Percentiles rank a stretch among this genome's conserved stretches.
These are phyloP conservation scores for Rusavskia elegans DNA, from an alignment of 495 filamentous ascomycete genomes.

Conservation along the genomic window DNA sequence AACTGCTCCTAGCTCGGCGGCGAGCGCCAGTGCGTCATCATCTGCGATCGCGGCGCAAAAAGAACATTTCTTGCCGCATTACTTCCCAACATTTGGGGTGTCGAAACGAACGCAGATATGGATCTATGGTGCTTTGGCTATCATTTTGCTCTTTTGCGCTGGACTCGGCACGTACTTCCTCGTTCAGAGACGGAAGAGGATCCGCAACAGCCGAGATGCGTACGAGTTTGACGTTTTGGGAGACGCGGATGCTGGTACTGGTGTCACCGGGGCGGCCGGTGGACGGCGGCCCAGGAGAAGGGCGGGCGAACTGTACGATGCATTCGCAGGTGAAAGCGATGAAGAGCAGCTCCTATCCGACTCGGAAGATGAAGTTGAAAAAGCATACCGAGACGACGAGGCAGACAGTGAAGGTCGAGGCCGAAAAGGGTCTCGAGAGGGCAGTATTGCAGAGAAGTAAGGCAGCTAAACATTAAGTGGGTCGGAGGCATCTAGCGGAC, in stretches of 20 bases:
- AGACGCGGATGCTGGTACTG: constrained; percentile 59
- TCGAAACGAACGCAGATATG: constrained; percentile 80
- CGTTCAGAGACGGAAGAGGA: constrained; percentile 58
- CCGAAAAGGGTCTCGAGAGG: background rate
- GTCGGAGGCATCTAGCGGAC: background rate
- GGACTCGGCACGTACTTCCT: constrained; percentile 68
- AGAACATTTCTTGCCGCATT: constrained; percentile 63
- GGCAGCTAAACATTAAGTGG: background rate
- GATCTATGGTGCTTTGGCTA: constrained; percentile 76
- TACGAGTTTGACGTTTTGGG: constrained; percentile 93
- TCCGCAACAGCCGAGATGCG: constrained; percentile 63
- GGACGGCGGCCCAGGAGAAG: constrained; percentile 34
- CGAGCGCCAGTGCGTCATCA: constrained; percentile 26
- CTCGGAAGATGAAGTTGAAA: constrained; percentile 5
- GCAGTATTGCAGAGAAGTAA: background rate
- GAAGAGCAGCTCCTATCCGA: constrained; percentile 12
- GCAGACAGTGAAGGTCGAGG: background rate
- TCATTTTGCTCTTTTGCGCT: constrained; percentile 74
- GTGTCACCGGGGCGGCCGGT: constrained; percentile 22
- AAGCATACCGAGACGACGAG: constrained; percentile 9
- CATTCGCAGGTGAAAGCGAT: constrained; percentile 63
- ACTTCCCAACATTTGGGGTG: constrained; percentile 90
- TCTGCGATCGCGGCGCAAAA: constrained; percentile 23
- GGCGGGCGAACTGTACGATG: constrained; percentile 91
- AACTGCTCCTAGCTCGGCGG: constrained; percentile 19